Percentiles rank a stretch among this genome's conserved stretches.
phyloP scores from a whole-genome alignment of 768 basidiomycete genomes.

The Boletellus sp. region DNA sequence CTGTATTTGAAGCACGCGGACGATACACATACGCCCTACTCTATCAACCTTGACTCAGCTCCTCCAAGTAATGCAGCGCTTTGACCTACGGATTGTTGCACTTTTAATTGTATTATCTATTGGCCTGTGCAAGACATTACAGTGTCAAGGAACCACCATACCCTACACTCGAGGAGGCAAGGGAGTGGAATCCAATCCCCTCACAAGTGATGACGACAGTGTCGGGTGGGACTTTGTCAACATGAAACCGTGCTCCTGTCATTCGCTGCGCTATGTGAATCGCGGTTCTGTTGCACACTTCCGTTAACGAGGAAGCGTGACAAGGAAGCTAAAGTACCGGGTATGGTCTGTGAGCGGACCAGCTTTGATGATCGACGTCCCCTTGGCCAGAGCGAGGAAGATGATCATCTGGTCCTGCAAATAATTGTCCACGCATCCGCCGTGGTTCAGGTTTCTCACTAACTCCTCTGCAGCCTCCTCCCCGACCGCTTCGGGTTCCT shows the following conservation, averaged over 20 bases:
- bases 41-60: constrained; percentile 17
- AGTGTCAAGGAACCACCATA: neutral
- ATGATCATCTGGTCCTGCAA: constrained; percentile 77
- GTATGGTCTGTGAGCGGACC: constrained; percentile 68
- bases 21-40: constrained; percentile 8
- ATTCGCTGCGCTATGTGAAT: constrained; percentile 71
- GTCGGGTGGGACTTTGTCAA: constrained; percentile 43
- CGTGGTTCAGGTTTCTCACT: constrained; percentile 52
- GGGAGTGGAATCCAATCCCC: constrained; percentile 56
- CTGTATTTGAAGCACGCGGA: constrained; percentile 3
- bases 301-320: neutral
- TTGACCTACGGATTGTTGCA: constrained; percentile 10
- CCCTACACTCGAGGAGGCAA: neutral
- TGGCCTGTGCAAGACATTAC: neutral
- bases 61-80: constrained; percentile 22
- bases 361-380: constrained; percentile 52
- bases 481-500: constrained; percentile 47
- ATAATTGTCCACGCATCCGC: constrained; percentile 69
- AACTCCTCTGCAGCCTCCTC: constrained; percentile 59
- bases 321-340: constrained; percentile 36
- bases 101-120: constrained; percentile 24
- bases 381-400: constrained; percentile 70
- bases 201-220: constrained; percentile 52
- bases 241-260: constrained; percentile 60
- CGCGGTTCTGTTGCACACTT: constrained; percentile 44